These are phyloP conservation scores for Mantamonas sphyraenae DNA, from an alignment of 78 protist genomes.

Conservation along the genomic window DNA sequence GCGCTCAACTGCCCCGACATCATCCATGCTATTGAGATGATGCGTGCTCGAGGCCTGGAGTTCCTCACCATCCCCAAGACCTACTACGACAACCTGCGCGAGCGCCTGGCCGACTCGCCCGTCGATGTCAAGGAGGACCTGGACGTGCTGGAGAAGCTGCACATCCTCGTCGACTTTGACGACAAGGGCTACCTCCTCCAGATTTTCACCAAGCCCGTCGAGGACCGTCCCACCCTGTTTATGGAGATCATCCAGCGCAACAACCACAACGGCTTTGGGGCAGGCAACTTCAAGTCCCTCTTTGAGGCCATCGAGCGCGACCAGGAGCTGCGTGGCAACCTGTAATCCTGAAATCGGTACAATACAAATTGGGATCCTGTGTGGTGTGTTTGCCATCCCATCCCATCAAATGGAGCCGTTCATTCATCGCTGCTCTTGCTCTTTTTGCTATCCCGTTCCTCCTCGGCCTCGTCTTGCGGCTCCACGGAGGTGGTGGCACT, in stretches of 20 bases:
- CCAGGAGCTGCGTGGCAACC: slow-evolving; percentile 32
- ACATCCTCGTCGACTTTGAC: slow-evolving; percentile 82
- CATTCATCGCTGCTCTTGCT: no score
- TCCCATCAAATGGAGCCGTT: no score
- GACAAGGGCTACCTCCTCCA: slow-evolving; percentile 85
- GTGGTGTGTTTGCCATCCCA: no score
- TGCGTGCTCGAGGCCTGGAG: slow-evolving; percentile 66
- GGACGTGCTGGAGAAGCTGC: slow-evolving; percentile 37
- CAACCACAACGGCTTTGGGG: slow-evolving; percentile 68
- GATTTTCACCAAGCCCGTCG: slow-evolving; percentile 80
- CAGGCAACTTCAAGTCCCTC: slow-evolving; percentile 83
- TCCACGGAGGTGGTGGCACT: no score
- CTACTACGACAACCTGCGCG: slow-evolving; percentile 54
- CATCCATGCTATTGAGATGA: slow-evolving; percentile 4
- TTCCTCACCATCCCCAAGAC: slow-evolving; percentile 65
- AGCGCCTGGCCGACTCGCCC: slow-evolving; percentile 23
- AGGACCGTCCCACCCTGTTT: slow-evolving; percentile 87
- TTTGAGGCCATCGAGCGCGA: slow-evolving; percentile 72
- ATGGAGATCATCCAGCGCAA: slow-evolving; percentile 79
- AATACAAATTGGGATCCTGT: no score
- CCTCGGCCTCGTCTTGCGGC: no score
- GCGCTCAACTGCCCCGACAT: slow-evolving; percentile 68
- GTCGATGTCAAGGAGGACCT: slow-evolving; percentile 60
- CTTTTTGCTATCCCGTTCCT: no score
- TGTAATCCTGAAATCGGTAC: no score